Evolutionary conservation across 768 basidiomycete genomes (phyloP), one percentile per base, ranked within the genome.

Genomic region (Podaxis sp.): DNA sequence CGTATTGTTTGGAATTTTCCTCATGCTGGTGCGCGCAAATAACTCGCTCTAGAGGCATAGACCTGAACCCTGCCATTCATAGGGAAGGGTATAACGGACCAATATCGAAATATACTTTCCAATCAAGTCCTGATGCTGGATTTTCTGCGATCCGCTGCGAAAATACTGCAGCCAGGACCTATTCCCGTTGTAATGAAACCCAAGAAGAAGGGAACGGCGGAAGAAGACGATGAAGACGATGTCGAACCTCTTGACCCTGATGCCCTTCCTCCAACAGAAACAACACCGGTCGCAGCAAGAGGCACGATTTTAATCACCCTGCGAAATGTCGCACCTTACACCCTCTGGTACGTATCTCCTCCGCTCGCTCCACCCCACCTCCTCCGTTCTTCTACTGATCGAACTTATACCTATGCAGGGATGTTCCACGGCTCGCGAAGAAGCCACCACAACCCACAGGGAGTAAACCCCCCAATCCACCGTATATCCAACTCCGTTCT

Each of bases 1-100:
- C 85, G 83, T 64, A 83, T 98, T 61, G 85, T 93, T 6, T 98
- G 94, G 89, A 97, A 98, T 72, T 98, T 98, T 71, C 96, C 96
- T 63, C 96, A 98, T 77, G 90, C 91, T 69, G 96, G 96, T 93
- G 69, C 66, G 85, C 69, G 24, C 63, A 5, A 36, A 58, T 8
- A 58, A 29, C 22, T 57, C 2, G 12, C 22, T 47, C 24, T 47
- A 3, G 22, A 49, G 0, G 55, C 25, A 36, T 40, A 61, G 2
- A 51, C 27, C 17, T 40, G 15, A 47, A 1, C 4, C 15, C 63
- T 50, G 22, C 61, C 41, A 55, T 64, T 40, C 40, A 46, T 69
- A 93, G 91, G 91, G 25, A 93, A 87, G 71, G 94, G 96, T 2
- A 95, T 98, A 64, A 85, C 91, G 24, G 94, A 98, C 73, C 94